Evolutionary conservation across 805 yeast species (phyloP).

Genomic region (Candida andamanensis): DNA sequence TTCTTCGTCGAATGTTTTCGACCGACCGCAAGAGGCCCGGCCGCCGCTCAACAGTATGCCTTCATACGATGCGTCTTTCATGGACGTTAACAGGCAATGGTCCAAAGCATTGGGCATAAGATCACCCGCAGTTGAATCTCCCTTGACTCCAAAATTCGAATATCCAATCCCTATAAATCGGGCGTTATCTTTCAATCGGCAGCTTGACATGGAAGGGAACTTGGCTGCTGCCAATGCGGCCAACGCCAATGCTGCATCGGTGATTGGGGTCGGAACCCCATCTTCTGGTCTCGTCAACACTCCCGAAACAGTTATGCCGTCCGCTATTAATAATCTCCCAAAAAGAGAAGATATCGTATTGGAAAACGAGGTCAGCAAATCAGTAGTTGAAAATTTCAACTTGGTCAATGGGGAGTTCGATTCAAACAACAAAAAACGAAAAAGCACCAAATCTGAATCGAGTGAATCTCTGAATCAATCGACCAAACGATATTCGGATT

Average conservation of each 20-base stretch:
- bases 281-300: conserved; percentile 1
- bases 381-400: background rate
- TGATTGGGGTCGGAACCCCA: conserved; percentile 5
- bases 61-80: conserved; percentile 2
- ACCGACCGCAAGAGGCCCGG: conserved; percentile 3
- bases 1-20: conserved; percentile 5
- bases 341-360: background rate
- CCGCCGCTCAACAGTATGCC: conserved; percentile 4
- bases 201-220: conserved; percentile 3
- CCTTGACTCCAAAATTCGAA: conserved; percentile 12
- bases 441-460: conserved; percentile 7
- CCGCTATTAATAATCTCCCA: background rate
- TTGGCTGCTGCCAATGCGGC: conserved; percentile 2
- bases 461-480: conserved; percentile 2
- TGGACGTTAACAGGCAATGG: conserved; percentile 12
- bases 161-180: conserved; percentile 13
- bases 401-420: no score
- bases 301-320: background rate
- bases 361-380: background rate
- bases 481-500: conserved; percentile 7
- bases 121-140: conserved; percentile 10
- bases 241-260: conserved; percentile 5
- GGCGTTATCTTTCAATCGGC: conserved; percentile 11
- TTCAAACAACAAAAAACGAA: conserved; percentile 4
- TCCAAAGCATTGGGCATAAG: conserved; percentile 13